Percentiles rank a stretch among this genome's conserved stretches.
phyloP scores from a whole-genome alignment of 73 alveolate species.

The Paramecium pentaurelia region DNA sequence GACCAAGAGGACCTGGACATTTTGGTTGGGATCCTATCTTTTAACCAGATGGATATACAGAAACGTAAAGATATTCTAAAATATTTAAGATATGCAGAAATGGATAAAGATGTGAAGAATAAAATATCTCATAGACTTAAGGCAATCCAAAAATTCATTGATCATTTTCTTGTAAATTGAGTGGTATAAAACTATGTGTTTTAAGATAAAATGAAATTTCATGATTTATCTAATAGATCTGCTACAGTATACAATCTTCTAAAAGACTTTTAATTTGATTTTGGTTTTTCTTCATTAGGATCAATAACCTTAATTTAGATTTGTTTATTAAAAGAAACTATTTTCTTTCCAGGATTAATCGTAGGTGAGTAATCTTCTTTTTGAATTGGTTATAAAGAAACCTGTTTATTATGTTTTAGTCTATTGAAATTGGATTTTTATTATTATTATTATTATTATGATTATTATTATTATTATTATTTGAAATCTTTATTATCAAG shows the following conservation, averaged over 20 bases:
- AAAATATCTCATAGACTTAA: slow-evolving; percentile 83
- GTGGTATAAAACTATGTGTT: neutral
- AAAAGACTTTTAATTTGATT: neutral
- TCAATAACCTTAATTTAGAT: neutral
- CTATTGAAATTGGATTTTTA: neutral
- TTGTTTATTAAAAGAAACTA: neutral
- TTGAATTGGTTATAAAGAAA: neutral
- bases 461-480: neutral
- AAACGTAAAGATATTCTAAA: slow-evolving; percentile 56
- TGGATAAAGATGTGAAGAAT: slow-evolving; percentile 83
- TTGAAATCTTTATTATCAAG: neutral
- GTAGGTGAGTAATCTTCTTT: neutral
- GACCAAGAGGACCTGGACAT: slow-evolving; percentile 87
- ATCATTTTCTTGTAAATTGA: slow-evolving; percentile 17
- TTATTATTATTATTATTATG: neutral
- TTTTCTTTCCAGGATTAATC: neutral
- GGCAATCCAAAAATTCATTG: slow-evolving; percentile 71
- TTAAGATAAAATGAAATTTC: neutral
- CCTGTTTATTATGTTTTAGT: neutral
- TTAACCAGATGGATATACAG: slow-evolving; percentile 83
- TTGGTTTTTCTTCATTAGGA: slow-evolving; percentile 6
- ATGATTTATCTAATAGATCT: neutral
- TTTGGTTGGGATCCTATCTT: slow-evolving; percentile 97
- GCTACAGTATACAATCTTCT: neutral
- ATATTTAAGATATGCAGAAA: slow-evolving; percentile 72